phyloP scores from a whole-genome alignment of 2,329 filamentous ascomycete genomes.

The Sclerotinia trifoliorum region DNA sequence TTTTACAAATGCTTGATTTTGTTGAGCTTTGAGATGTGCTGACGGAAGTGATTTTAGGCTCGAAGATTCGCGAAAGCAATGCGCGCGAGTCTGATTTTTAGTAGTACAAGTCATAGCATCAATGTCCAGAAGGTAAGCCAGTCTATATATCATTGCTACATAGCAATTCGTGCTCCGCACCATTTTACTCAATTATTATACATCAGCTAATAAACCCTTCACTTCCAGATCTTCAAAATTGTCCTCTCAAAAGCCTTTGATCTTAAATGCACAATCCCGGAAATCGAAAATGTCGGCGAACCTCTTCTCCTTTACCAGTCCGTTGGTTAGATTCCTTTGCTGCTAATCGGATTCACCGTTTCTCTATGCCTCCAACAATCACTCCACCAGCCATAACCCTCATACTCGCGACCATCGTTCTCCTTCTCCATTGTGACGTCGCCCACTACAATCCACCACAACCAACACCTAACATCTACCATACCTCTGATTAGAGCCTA shows the following conservation, averaged over 20 bases:
- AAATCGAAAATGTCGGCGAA: slow-evolving; percentile 97
- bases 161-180: not conserved
- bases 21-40: slow-evolving; percentile 8
- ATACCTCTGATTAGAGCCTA: not conserved
- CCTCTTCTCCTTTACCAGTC: slow-evolving; percentile 88
- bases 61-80: slow-evolving; percentile 97
- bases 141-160: not conserved
- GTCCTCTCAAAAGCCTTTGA: slow-evolving; percentile 98
- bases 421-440: slow-evolving; percentile 9
- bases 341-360: not conserved
- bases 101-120: slow-evolving; percentile 98
- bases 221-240: slow-evolving; percentile 94
- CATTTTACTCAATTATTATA: not conserved
- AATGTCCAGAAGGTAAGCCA: slow-evolving; percentile 90
- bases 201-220: slow-evolving; percentile 14
- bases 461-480: not conserved
- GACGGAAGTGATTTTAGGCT: slow-evolving; percentile 56
- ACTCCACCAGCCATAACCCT: not conserved
- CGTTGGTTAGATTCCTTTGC: slow-evolving; percentile 27
- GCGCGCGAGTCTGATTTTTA: slow-evolving; percentile 96
- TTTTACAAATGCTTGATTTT: not conserved
- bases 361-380: not conserved
- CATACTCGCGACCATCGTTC: not conserved
- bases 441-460: not conserved
- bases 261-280: slow-evolving; percentile 96